A percentile compares a stretch with the other conserved stretches of the same genome.
These are phyloP conservation scores for Pleodorina starrii DNA, from an alignment of 139 green algal species.

Conservation along the genomic window DNA sequence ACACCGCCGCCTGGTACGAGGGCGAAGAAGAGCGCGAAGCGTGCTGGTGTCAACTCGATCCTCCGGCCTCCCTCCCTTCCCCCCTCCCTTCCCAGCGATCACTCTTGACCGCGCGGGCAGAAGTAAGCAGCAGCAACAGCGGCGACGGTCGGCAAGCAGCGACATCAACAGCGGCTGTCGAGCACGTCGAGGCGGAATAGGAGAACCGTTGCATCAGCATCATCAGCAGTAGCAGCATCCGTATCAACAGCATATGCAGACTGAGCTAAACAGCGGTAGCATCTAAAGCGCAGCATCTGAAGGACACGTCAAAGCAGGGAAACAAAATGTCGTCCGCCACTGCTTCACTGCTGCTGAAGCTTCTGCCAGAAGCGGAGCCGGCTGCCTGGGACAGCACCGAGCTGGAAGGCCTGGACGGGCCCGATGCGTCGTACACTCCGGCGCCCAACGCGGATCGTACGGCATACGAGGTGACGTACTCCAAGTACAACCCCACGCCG, in stretches of 20 bases:
- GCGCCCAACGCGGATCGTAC: neutral
- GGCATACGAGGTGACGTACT: conserved; percentile 51
- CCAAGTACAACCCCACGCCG: conserved; percentile 85
- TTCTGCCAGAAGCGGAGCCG: neutral
- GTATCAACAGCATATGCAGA: neutral
- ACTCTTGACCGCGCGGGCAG: too few relatives aligned
- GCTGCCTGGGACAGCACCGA: neutral
- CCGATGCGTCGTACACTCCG: conserved; percentile 11
- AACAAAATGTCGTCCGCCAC: neutral
- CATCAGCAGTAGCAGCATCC: neutral
- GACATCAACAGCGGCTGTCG: too few relatives aligned
- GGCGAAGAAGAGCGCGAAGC: too few relatives aligned
- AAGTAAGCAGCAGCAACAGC: neutral
- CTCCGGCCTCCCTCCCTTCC: too few relatives aligned
- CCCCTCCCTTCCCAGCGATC: too few relatives aligned
- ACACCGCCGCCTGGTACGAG: too few relatives aligned
- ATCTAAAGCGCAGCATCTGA: neutral
- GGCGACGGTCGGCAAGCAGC: too few relatives aligned
- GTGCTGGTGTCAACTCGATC: too few relatives aligned
- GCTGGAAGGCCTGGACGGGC: neutral
- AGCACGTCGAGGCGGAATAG: too few relatives aligned
- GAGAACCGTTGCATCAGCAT: neutral
- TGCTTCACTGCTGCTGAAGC: neutral
- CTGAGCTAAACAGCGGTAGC: neutral
- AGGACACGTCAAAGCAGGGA: too few relatives aligned